Conservation (phyloP, 2,329 filamentous ascomycete genomes). For the Ramularia endophylla region DNA sequence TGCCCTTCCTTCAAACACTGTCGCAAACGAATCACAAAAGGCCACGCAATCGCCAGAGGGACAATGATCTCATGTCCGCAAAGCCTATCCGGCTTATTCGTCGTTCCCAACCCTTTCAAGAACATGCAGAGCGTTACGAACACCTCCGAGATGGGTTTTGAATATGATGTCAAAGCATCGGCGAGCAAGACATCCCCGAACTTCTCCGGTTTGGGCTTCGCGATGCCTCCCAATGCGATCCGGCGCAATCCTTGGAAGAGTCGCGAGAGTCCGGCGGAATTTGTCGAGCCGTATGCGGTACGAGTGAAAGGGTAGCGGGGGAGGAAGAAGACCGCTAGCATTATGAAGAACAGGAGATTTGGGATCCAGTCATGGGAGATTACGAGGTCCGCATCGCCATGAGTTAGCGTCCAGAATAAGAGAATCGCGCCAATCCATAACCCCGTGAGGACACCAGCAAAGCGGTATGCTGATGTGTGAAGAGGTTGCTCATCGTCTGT, state of each 20-base stretch:
- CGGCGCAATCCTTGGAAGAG: constrained; percentile 71
- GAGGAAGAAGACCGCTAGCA: constrained; percentile 64
- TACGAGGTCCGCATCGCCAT: constrained; percentile 58
- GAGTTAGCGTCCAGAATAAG: constrained; percentile 78
- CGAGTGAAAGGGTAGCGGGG: constrained; percentile 36
- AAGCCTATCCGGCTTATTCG: constrained; percentile 69
- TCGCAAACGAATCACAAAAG: constrained; percentile 77
- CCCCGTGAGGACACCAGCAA: constrained; percentile 69
- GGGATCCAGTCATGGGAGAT: constrained; percentile 81
- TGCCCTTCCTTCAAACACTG: constrained; percentile 88
- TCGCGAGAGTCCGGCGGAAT: constrained; percentile 58
- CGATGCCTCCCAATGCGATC: constrained; percentile 77
- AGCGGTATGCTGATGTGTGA: constrained; percentile 74
- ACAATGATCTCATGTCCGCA: constrained; percentile 77
- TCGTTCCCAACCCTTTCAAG: constrained; percentile 63
- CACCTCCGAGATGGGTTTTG: constrained; percentile 83
- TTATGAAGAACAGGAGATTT: constrained; percentile 67
- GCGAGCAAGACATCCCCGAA: constrained; percentile 92
- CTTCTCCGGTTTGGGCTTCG: constrained; percentile 80
- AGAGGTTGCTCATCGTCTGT: constrained; percentile 65
- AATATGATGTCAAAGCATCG: constrained; percentile 90
- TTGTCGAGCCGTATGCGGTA: constrained; percentile 25
- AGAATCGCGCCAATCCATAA: constrained; percentile 67
- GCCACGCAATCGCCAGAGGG: constrained; percentile 75
- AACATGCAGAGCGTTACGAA: constrained; percentile 91